Percentiles rank a stretch among this genome's conserved stretches.
phyloP scores from a whole-genome alignment of 345 rosid genomes.

The Ceriops tagal region DNA sequence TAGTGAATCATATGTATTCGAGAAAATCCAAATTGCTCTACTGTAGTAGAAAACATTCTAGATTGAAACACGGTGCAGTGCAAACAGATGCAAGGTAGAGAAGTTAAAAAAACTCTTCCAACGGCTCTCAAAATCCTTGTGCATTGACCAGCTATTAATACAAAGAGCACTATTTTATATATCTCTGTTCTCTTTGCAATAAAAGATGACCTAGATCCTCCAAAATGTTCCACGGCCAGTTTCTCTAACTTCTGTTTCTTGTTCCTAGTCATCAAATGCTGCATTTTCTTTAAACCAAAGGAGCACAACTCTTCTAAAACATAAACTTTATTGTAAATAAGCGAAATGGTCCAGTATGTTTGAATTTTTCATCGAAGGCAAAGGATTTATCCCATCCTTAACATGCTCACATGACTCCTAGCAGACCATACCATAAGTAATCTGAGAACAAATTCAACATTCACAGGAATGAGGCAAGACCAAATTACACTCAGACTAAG shows the following conservation, averaged over 20 bases:
- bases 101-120: neutral
- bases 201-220: neutral
- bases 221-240: neutral
- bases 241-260: neutral
- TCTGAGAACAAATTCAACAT: neutral
- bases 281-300: neutral
- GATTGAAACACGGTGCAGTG: neutral
- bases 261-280: neutral
- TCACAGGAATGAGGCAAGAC: neutral
- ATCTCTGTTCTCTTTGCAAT: neutral
- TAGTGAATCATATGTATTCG: neutral
- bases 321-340: neutral
- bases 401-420: neutral
- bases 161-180: neutral
- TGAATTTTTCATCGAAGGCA: neutral
- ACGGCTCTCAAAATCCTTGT: neutral
- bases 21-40: neutral
- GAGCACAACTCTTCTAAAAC: neutral
- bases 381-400: neutral
- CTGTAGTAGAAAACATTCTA: neutral
- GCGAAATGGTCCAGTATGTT: no score
- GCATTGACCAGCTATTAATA: no score
- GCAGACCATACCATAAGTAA: neutral
- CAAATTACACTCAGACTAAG: neutral
- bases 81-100: no score